Evolutionary conservation across 257 asterid species (phyloP), one percentile per base, ranked within the genome.

Genomic region (Forsythia viridissima): DNA sequence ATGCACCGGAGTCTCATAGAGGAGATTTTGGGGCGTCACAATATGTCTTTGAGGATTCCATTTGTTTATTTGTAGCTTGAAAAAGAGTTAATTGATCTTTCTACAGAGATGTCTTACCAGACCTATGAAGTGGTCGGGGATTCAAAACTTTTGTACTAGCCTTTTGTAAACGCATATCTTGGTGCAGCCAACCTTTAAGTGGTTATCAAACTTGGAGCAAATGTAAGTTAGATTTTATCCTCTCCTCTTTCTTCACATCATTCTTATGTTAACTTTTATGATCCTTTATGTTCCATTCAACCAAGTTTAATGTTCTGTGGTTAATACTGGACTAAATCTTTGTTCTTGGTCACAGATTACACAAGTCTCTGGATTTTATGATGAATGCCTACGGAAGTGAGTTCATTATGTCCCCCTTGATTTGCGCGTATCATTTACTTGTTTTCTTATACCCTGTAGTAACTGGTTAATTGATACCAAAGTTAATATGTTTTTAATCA

Each of bases 121-220:
- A 74, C 87, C 79, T 93, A 93, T 74, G 86, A 83, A 21, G 74
- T 88, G 81, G 82, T 82, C 8, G 91, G 74, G 77, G 86, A 88
- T 74, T 44, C 89, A 30, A 84, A 88, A 71, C 79, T 78, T 71
- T 86, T 95, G 8, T 89, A 84, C 81, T 88, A 85, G 85, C 99
- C 99, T 76, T 92, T 93, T 66, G 80, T 91, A n/a, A 95, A 86
- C 84, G 92, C 92, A 55, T 95, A 95, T 86, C 87, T 93, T 78
- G 97, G 90, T 74, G 99, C 99, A 71, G 97, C 99, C 72, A 89
- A 95, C 83, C 93, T 95, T 40, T 24, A 90, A 93, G 81, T 93
- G 94, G 97, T 82, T 95, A 77, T 95, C 98, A 74, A 82, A 78
- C 76, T 91, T 75, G 37, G 98, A 88, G 38, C 84, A 92, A 38